These are phyloP conservation scores for Colletotrichum neosansevieriae DNA, from an alignment of 2,329 filamentous ascomycete genomes.

Conservation along the genomic window DNA sequence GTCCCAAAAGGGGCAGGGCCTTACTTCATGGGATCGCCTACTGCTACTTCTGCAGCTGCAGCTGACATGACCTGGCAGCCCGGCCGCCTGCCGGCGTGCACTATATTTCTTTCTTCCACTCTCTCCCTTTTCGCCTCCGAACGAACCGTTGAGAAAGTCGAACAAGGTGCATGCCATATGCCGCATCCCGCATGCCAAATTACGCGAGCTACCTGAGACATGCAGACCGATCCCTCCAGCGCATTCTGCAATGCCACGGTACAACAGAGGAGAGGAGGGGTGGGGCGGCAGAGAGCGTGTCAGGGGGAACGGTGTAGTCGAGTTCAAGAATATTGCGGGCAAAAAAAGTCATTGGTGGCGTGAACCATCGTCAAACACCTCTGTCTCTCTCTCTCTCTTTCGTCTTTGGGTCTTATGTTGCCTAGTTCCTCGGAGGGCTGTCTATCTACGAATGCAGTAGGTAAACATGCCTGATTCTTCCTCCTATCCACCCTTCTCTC, in stretches of 20 bases:
- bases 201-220: slow-evolving; percentile 38
- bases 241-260: slow-evolving; percentile 27
- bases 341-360: slow-evolving; percentile 1
- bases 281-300: not conserved
- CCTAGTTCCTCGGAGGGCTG: not conserved
- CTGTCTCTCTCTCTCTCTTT: not conserved
- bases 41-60: too few relatives aligned
- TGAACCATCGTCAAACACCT: not conserved
- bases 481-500: not conserved
- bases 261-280: not conserved
- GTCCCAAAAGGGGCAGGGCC: too few relatives aligned
- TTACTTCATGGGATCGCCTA: too few relatives aligned
- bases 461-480: slow-evolving; percentile 3
- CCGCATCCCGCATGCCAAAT: slow-evolving; percentile 38
- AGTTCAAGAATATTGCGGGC: not conserved
- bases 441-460: slow-evolving; percentile 16
- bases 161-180: slow-evolving; percentile 27
- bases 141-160: slow-evolving; percentile 31
- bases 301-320: not conserved
- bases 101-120: too few relatives aligned
- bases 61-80: too few relatives aligned
- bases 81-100: too few relatives aligned
- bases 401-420: slow-evolving; percentile 19
- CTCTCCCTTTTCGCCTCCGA: not conserved
- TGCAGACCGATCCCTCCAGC: slow-evolving; percentile 32